Conservation (phyloP, 768 basidiomycete species). For the Termitomyces sp. region DNA sequence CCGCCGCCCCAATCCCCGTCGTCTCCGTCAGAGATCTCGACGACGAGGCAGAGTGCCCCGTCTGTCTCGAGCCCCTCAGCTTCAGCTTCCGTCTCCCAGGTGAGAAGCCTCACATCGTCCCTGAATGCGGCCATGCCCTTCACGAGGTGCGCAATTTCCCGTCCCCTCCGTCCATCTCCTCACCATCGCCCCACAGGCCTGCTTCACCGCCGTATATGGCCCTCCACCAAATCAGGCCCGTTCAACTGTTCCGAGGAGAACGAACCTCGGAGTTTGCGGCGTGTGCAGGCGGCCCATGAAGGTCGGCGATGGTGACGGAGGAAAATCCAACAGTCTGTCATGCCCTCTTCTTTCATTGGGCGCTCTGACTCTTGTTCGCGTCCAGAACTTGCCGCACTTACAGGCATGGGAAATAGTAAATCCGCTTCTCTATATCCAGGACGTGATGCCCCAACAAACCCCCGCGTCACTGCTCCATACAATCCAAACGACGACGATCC, state of each 20-base stretch:
- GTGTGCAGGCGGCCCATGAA: conserved; percentile 98
- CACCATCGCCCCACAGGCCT: conserved; percentile 53
- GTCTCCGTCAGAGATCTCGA: conserved; percentile 63
- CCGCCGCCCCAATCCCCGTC: conserved; percentile 63
- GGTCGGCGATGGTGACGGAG: conserved; percentile 80
- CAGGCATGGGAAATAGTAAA: conserved; percentile 74
- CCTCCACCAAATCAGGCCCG: conserved; percentile 62
- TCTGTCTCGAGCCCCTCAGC: conserved; percentile 92
- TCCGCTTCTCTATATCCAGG: conserved; percentile 60
- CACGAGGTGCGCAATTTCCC: conserved; percentile 61
- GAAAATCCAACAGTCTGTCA: conserved; percentile 82
- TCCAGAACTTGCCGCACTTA: conserved; percentile 88
- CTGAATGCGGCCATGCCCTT: conserved; percentile 96
- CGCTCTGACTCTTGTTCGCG: conserved; percentile 1
- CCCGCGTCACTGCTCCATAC: conserved; percentile 36
- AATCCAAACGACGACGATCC: conserved; percentile 87
- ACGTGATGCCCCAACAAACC: conserved; percentile 51
- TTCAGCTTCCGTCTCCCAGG: conserved; percentile 91
- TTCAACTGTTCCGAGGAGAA: conserved; percentile 54
- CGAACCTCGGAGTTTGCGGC: conserved; percentile 91
- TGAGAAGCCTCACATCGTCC: conserved; percentile 96
- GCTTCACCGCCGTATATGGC: conserved; percentile 96
- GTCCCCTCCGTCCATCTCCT: conserved; percentile 1
- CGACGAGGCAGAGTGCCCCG: conserved; percentile 90
- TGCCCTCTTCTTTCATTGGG: conserved; percentile 4